Evolutionary conservation across 2,329 filamentous ascomycete species (phyloP).

Genomic region (Gnomoniopsis sp.): DNA sequence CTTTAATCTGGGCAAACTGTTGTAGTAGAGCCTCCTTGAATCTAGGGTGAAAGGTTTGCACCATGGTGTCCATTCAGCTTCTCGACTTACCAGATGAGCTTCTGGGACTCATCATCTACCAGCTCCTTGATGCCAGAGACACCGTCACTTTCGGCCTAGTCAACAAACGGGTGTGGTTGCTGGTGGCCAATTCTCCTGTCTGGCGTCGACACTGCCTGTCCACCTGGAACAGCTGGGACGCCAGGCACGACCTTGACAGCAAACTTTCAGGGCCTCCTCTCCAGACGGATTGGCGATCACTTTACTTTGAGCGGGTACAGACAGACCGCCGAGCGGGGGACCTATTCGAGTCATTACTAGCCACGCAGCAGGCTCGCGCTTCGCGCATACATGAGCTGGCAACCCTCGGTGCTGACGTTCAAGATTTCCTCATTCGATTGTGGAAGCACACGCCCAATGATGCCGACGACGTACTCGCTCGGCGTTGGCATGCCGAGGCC

Average conservation of each 20-base stretch:
- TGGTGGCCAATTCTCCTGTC: slow-evolving; percentile 52
- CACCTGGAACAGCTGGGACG: slow-evolving; percentile 54
- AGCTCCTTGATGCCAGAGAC: slow-evolving; percentile 23
- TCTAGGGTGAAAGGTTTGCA: not conserved
- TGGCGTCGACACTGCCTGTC: slow-evolving; percentile 58
- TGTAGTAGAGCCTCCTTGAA: no score
- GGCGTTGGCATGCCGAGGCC: slow-evolving; percentile 55
- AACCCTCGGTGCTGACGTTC: slow-evolving; percentile 56
- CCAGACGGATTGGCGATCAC: slow-evolving; percentile 51
- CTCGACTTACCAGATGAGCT: slow-evolving; percentile 57
- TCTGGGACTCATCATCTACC: slow-evolving; percentile 53
- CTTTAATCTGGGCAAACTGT: no score
- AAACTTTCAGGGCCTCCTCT: slow-evolving; percentile 38
- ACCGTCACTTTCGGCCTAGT: slow-evolving; percentile 44
- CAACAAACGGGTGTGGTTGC: slow-evolving; percentile 44
- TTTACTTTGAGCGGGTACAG: slow-evolving; percentile 37
- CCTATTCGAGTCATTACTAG: slow-evolving; percentile 50
- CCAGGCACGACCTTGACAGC: slow-evolving; percentile 36
- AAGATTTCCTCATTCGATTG: slow-evolving; percentile 51
- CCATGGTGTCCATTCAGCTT: not conserved
- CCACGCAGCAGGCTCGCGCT: slow-evolving; percentile 51
- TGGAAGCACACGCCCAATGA: slow-evolving; percentile 44
- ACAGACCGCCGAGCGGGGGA: slow-evolving; percentile 33
- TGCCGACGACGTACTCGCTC: slow-evolving; percentile 57
- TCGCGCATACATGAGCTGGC: slow-evolving; percentile 54